Conservation (phyloP, 148 eudicot genomes). For the Rhododendron williamsianum region DNA sequence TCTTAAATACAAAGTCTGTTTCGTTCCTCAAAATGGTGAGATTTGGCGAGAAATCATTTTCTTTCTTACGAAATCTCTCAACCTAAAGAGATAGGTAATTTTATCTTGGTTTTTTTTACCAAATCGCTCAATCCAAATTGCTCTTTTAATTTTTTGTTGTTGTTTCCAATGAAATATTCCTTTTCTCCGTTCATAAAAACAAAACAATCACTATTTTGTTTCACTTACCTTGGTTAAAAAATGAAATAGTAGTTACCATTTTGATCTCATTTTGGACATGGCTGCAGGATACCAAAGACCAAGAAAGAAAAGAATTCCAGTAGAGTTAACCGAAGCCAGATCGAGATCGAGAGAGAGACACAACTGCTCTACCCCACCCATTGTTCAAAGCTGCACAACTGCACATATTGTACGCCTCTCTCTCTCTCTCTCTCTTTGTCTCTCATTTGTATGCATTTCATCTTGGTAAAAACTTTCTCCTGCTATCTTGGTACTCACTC, state of each 20-base stretch:
- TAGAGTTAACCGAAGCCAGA: neutral
- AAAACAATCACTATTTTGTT: too few relatives aligned
- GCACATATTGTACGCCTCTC: neutral
- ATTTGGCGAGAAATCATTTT: neutral
- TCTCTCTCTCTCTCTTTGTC: neutral
- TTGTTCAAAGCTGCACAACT: constrained; percentile 4
- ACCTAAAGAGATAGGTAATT: neutral
- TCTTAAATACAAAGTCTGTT: neutral
- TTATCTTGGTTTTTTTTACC: too few relatives aligned
- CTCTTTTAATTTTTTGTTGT: too few relatives aligned
- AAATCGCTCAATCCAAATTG: too few relatives aligned
- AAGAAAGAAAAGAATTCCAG: neutral
- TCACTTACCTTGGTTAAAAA: too few relatives aligned
- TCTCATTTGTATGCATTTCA: neutral
- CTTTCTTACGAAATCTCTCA: neutral
- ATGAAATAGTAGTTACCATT: neutral
- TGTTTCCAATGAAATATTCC: neutral
- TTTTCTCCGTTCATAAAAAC: too few relatives aligned
- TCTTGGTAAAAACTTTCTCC: neutral
- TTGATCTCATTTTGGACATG: neutral
- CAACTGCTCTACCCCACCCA: neutral
- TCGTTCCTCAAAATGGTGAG: neutral
- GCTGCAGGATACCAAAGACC: neutral
- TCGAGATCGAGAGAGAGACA: too few relatives aligned
- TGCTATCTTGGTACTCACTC: neutral